Evolutionary conservation across 2,329 filamentous ascomycete species (phyloP).

Genomic region (Ceratocystis huliohia): DNA sequence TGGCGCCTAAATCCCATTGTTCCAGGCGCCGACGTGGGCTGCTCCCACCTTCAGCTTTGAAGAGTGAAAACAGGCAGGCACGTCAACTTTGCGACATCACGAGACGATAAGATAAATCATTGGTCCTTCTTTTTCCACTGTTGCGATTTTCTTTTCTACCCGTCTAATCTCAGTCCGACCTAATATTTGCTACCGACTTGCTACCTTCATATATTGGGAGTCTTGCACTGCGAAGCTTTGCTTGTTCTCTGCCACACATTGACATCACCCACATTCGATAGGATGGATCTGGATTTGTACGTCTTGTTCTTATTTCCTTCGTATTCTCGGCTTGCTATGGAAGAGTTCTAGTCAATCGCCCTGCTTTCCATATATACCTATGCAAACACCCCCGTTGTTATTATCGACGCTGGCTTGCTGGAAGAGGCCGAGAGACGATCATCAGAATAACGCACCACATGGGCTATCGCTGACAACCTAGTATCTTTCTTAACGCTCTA

Average conservation of each 20-base stretch:
- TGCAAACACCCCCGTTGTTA: neutral
- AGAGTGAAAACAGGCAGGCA: neutral
- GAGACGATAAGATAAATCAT: neutral
- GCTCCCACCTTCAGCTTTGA: neutral
- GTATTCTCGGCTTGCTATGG: neutral
- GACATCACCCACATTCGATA: neutral
- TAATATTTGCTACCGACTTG: neutral
- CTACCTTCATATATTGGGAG: neutral
- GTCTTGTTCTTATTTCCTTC: slow-evolving; percentile 22
- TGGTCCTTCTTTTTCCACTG: neutral
- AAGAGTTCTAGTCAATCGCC: too few relatives aligned
- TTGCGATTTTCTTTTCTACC: too few relatives aligned
- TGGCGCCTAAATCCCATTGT: neutral
- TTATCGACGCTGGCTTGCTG: neutral
- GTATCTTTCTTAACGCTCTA: neutral
- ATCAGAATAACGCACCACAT: neutral
- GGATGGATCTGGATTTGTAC: slow-evolving; percentile 86
- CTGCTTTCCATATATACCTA: too few relatives aligned
- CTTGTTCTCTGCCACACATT: neutral
- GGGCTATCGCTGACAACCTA: neutral
- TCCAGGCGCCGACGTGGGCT: neutral
- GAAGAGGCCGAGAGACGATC: neutral
- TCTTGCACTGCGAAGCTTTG: neutral
- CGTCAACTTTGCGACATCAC: neutral
- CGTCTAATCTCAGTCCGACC: neutral